Evolutionary conservation across 2,329 filamentous ascomycete genomes (phyloP), one percentile per base, ranked within the genome.

Genomic region (Elsinoe necatrix): DNA sequence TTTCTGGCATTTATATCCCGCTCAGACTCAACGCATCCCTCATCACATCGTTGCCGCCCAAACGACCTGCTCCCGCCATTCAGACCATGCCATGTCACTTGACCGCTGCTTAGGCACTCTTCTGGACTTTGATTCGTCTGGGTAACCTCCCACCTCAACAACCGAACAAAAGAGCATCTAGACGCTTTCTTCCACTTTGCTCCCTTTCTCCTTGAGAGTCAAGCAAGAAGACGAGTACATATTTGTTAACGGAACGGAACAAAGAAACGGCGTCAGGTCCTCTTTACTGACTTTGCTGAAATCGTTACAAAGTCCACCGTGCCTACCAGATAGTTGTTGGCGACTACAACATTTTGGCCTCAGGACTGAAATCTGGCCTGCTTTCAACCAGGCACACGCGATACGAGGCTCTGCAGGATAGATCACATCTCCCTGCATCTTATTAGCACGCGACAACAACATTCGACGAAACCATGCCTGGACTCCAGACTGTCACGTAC

Each of bases 401-500:
- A 37, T n/a, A 37, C 34, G 29, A 37, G 14, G 4, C 4, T 6
- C 34, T 37, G 34, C 34, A 3, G 34, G 34, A 12, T 11, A 37
- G 34, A 37, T 37, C 34, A 37, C 9, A 3, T 7, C 12, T 11
- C 14, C 34, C 14, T n/a, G 3, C 34, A 3, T 37, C 5, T 37
- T 3, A n/a, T 11, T 37, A 37, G 14, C 9, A 37, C 34, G 4
- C 34, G 5, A 9, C 27, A 9, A 9, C 27, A 4, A 23, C 16
- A n/a, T 35, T 23, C 31, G 18, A 16, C 4, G 42, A 57, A 8
- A 50, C 25, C n/a, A 61, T 61, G 59, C 52, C 56, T 29, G 29
- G 81, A 29, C 77, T 80, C 61, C 85, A 95, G 72, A 92, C 88
- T 51, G 84, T 95, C 63, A 91, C 89, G 63, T 87, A 95, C 66